Base-by-base conservation (phyloP, 305 asterid species). In the Stenogyne calaminthoides region DNA sequence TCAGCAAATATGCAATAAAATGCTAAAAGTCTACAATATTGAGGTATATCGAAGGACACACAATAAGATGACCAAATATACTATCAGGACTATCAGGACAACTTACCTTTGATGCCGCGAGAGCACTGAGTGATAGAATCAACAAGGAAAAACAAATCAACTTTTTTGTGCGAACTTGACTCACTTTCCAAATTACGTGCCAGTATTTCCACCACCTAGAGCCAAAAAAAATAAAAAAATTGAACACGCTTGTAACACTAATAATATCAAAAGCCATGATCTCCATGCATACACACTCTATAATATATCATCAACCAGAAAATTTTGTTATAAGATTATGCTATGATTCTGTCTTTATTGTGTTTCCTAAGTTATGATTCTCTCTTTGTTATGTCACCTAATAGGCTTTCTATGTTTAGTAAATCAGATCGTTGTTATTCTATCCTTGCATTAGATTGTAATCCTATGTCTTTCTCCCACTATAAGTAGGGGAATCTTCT, bases 121-220 rank as follows among this genome's bases (percentile, higher is more conserved):
- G 98, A 91, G 71, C 84, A 89, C 78, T 93, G 97, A 9, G 93
- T 84, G 79, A 93, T 91, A 54, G 98, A 93, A 83, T 93, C 98
- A 66, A 93, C 95, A 51, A 93, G 97, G 82, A 93, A 93, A 81
- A 93, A 93, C 78, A 93, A 84, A 86, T 93, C 97, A 73, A 93
- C 97, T 73, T 86, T 86, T 88, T 82, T 88, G 80, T 76, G 90
- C 70, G 86, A 82, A 78, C 82, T 91, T 65, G 95, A 82, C 84
- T 88, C 95, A 3, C 67, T 76, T 80, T 91, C 98, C 86, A 93
- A 83, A 79, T 78, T 82, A 60, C 27, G 82, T 8, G 91, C 83
- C 67, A 93, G 86, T 75, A 87, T 73, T 73, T 93, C 98, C 79
- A 93, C 87, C 85, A 93, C 95, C 98, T 93, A 81, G 66, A 46